Evolutionary conservation across 208 protist genomes (phyloP).

Genomic region (Blechomonas ayalai): DNA sequence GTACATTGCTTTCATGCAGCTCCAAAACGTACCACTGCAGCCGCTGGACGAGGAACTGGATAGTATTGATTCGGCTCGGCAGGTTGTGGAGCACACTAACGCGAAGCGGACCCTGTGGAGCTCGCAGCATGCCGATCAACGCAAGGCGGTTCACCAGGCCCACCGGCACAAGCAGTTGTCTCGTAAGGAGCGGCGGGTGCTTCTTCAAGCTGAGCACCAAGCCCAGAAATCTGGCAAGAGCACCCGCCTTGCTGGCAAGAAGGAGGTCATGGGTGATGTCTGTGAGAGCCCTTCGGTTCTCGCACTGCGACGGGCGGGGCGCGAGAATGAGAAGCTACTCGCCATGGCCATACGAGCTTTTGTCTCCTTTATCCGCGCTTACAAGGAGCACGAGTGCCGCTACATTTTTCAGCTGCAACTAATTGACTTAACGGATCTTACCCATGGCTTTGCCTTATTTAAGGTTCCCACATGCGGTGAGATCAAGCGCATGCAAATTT

Average conservation of each 20-base stretch:
- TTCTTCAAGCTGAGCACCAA: constrained; percentile 51
- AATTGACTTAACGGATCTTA: constrained; percentile 94
- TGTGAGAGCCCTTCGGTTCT: constrained; percentile 66
- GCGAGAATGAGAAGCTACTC: constrained; percentile 60
- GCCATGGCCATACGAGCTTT: constrained; percentile 80
- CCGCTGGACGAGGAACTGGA: constrained; percentile 70
- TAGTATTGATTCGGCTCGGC: constrained; percentile 40
- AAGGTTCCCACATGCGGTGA: constrained; percentile 88
- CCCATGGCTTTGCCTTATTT: constrained; percentile 88
- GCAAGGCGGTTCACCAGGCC: constrained; percentile 62
- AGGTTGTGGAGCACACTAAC: constrained; percentile 47
- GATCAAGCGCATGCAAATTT: constrained; percentile 76
- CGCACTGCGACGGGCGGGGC: constrained; percentile 43
- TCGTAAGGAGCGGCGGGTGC: constrained; percentile 58
- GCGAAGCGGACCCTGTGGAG: constrained; percentile 66
- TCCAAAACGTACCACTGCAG: constrained; percentile 85
- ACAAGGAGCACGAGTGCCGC: constrained; percentile 92
- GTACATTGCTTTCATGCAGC: constrained; percentile 89
- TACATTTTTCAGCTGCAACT: constrained; percentile 91
- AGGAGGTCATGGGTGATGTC: constrained; percentile 67
- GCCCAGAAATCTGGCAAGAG: constrained; percentile 20
- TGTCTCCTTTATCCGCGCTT: constrained; percentile 89
- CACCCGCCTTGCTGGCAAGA: constrained; percentile 26
- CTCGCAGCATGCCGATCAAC: constrained; percentile 47
- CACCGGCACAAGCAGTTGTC: constrained; percentile 65